phyloP scores from a whole-genome alignment of 768 basidiomycete species.

The Kwoniella botswanensis region DNA sequence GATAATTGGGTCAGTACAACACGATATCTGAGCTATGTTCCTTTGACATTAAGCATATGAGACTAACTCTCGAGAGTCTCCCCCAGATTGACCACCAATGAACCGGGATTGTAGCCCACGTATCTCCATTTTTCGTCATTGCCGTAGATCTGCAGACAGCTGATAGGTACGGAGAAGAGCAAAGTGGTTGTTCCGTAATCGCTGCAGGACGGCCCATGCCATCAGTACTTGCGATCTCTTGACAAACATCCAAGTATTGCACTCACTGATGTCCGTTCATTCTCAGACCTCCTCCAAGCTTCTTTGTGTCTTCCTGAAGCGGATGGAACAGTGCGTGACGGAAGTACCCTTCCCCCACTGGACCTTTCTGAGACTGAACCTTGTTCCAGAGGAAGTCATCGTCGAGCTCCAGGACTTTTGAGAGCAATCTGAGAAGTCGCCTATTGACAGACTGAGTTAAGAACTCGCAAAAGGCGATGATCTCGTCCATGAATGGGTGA shows the following conservation, averaged over 20 bases:
- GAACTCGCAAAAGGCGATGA: constrained; percentile 21
- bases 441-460: constrained; percentile 33
- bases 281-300: constrained; percentile 10
- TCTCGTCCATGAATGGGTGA: constrained; percentile 29
- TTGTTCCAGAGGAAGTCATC: constrained; percentile 49
- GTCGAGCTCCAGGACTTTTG: constrained; percentile 48
- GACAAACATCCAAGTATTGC: neutral
- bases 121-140: constrained; percentile 47
- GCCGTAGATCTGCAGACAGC: constrained; percentile 49
- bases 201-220: constrained; percentile 12
- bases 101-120: constrained; percentile 43
- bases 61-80: constrained; percentile 45
- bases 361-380: constrained; percentile 27
- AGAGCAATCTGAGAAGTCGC: constrained; percentile 42
- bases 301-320: constrained; percentile 1
- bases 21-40: neutral
- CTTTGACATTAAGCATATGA: neutral
- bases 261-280: constrained; percentile 20
- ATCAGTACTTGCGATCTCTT: neutral
- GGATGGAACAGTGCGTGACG: constrained; percentile 18
- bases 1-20: neutral
- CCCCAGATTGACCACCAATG: constrained; percentile 51
- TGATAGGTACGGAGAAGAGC: constrained; percentile 50
- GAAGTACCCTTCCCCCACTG: constrained; percentile 22
- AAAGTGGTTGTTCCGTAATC: constrained; percentile 46